phyloP scores from a whole-genome alignment of 1,139 yeast genomes.

The Yamadazyma diospyri region DNA sequence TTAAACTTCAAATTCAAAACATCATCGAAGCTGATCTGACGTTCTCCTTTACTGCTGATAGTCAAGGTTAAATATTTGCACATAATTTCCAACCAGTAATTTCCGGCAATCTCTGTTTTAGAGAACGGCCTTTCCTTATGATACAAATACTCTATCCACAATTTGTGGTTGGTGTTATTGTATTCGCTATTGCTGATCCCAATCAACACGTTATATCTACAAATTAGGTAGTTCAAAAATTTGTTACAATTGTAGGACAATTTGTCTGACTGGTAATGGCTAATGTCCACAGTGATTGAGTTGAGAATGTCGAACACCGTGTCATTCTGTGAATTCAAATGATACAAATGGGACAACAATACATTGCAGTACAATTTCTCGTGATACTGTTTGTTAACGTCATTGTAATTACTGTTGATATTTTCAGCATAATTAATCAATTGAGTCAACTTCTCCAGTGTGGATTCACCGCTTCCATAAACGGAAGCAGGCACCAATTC shows the following conservation, averaged over 20 bases:
- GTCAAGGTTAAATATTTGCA: constrained; percentile 23
- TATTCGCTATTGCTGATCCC: constrained; percentile 23
- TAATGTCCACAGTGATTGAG: constrained; percentile 16
- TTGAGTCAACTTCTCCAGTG: constrained; percentile 24
- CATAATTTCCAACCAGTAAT: constrained; percentile 37
- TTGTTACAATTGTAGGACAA: constrained; percentile 18
- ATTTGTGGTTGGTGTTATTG: constrained; percentile 16
- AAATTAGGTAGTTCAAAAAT: constrained; percentile 32
- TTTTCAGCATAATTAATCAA: constrained; percentile 29
- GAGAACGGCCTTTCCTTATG: constrained; percentile 25
- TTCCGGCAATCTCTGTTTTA: constrained; percentile 36
- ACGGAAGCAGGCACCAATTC: constrained; percentile 23
- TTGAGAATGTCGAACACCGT: constrained; percentile 20
- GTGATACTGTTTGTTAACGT: constrained; percentile 22
- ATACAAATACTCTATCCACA: constrained; percentile 33
- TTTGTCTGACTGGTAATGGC: constrained; percentile 13
- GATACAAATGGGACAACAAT: constrained; percentile 36
- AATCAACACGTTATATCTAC: constrained; percentile 33
- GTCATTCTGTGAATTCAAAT: constrained; percentile 25
- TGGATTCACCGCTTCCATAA: constrained; percentile 16
- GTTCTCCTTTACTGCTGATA: constrained; percentile 22
- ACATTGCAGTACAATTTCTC: constrained; percentile 34
- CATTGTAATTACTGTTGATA: constrained; percentile 26
- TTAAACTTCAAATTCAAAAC: constrained; percentile 23
- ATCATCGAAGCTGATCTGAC: constrained; percentile 20